phyloP scores from a whole-genome alignment of 495 filamentous ascomycete species.

The Talaromyces nanjingensis region DNA sequence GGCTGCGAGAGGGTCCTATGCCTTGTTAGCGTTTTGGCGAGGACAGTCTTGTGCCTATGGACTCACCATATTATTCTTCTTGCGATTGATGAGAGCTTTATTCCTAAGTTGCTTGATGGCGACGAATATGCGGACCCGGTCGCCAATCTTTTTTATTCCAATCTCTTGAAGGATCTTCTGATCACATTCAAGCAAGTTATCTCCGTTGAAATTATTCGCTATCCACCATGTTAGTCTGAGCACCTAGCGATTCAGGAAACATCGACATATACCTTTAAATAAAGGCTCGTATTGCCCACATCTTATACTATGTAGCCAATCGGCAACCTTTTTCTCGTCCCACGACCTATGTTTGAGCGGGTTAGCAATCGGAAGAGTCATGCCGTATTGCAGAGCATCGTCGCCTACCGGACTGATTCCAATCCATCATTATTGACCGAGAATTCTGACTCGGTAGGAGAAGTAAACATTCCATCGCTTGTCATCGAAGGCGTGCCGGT shows the following conservation, averaged over 20 bases:
- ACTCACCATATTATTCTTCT: conserved; percentile 79
- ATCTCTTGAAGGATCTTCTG: conserved; percentile 95
- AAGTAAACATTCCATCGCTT: conserved; percentile 54
- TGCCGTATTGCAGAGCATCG: not conserved
- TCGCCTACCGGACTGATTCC: conserved; percentile 49
- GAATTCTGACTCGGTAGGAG: conserved; percentile 92
- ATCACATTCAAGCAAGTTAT: conserved; percentile 94
- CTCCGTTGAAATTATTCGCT: conserved; percentile 93
- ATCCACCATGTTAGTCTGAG: conserved; percentile 1
- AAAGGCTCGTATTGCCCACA: conserved; percentile 88
- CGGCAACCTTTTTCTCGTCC: conserved; percentile 86
- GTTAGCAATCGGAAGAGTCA: not conserved
- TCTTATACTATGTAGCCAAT: conserved; percentile 85
- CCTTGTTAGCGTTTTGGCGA: conserved; percentile 13
- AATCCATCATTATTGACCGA: conserved; percentile 64
- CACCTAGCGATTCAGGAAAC: not conserved
- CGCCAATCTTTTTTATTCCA: conserved; percentile 91
- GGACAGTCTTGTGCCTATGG: not conserved
- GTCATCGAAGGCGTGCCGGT: not conserved
- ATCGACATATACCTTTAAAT: conserved; percentile 56
- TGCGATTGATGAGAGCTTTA: conserved; percentile 74
- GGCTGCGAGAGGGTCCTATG: conserved; percentile 38
- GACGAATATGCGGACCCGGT: conserved; percentile 89
- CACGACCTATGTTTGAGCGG: conserved; percentile 47
- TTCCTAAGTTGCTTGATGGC: conserved; percentile 88